Percentiles rank a stretch among this genome's conserved stretches.
These are phyloP conservation scores for Hypoxylon sp. DNA, from an alignment of 2,329 filamentous ascomycete species.

Conservation along the genomic window DNA sequence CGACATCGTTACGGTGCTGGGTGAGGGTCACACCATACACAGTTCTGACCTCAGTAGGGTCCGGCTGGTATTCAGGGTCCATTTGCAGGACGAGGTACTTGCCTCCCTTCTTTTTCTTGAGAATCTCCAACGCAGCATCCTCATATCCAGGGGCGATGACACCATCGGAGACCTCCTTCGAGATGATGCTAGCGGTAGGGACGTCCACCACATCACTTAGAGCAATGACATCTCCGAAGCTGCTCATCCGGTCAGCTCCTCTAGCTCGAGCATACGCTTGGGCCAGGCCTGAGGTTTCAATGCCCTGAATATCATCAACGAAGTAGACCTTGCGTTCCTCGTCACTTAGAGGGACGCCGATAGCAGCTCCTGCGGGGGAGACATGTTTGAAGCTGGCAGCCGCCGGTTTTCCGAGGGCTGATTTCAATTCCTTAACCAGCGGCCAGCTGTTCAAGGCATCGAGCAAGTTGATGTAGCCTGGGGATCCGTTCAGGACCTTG, in stretches of 20 bases:
- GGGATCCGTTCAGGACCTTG: slow-evolving; percentile 89
- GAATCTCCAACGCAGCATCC: slow-evolving; percentile 85
- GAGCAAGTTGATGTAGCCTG: slow-evolving; percentile 97
- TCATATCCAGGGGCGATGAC: slow-evolving; percentile 92
- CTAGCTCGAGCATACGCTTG: slow-evolving; percentile 96
- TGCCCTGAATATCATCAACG: slow-evolving; percentile 92
- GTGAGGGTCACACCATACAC: slow-evolving; percentile 90
- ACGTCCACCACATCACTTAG: slow-evolving; percentile 92
- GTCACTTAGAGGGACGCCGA: slow-evolving; percentile 86
- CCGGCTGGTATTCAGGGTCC: slow-evolving; percentile 85
- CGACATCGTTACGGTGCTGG: slow-evolving; percentile 93
- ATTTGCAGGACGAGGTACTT: slow-evolving; percentile 97
- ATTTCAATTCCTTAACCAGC: slow-evolving; percentile 94
- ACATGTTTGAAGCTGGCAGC: slow-evolving; percentile 99
- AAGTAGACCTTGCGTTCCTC: slow-evolving; percentile 98
- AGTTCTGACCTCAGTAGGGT: slow-evolving; percentile 84
- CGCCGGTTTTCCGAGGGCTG: slow-evolving; percentile 86
- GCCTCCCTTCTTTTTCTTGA: slow-evolving; percentile 98
- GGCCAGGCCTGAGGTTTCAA: slow-evolving; percentile 86
- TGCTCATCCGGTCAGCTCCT: slow-evolving; percentile 98
- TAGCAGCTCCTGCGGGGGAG: slow-evolving; percentile 94
- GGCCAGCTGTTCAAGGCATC: slow-evolving; percentile 98
- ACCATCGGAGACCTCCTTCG: slow-evolving; percentile 96
- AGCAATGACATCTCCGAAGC: slow-evolving; percentile 96
- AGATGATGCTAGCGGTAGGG: slow-evolving; percentile 96